phyloP scores from a whole-genome alignment of 2,329 filamentous ascomycete genomes.

The Xylaria sp. region DNA sequence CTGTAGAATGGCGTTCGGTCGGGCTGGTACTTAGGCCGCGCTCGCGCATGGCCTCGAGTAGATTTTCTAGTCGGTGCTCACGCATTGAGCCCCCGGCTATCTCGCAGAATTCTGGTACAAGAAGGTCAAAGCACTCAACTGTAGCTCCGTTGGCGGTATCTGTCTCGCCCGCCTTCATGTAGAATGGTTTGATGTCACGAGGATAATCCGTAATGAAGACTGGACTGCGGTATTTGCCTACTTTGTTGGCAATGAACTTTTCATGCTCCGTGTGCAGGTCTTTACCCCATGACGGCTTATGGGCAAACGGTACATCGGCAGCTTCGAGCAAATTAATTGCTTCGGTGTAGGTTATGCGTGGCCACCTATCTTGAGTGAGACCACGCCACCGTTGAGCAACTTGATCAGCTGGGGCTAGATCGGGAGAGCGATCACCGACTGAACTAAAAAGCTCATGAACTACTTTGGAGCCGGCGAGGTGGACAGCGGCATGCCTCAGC shows the following conservation, averaged over 20 bases:
- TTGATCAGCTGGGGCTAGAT: conserved; percentile 52
- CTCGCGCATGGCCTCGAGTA: conserved; percentile 73
- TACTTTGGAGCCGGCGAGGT: conserved; percentile 49
- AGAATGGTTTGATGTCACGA: conserved; percentile 89
- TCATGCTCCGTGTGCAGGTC: conserved; percentile 93
- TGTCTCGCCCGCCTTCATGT: conserved; percentile 59
- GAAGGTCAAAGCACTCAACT: conserved; percentile 88
- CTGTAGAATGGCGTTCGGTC: conserved; percentile 32
- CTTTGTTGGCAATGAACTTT: conserved; percentile 74
- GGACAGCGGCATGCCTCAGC: conserved; percentile 60
- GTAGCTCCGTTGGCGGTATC: conserved; percentile 52
- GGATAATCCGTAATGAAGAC: conserved; percentile 95
- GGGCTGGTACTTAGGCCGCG: conserved; percentile 63
- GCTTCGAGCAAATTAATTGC: conserved; percentile 73
- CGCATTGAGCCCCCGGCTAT: conserved; percentile 88
- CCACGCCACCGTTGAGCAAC: conserved; percentile 76
- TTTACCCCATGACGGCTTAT: conserved; percentile 71
- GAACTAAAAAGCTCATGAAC: conserved; percentile 51
- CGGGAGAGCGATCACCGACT: conserved; percentile 50
- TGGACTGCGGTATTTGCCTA: conserved; percentile 61
- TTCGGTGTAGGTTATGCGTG: conserved; percentile 80
- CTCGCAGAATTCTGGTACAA: conserved; percentile 86
- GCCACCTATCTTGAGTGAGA: conserved; percentile 68
- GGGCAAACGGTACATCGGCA: conserved; percentile 67
- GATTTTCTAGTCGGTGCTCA: conserved; percentile 74